phyloP scores from a whole-genome alignment of 129 eudicot genomes.

The Saposhnikovia divaricata region DNA sequence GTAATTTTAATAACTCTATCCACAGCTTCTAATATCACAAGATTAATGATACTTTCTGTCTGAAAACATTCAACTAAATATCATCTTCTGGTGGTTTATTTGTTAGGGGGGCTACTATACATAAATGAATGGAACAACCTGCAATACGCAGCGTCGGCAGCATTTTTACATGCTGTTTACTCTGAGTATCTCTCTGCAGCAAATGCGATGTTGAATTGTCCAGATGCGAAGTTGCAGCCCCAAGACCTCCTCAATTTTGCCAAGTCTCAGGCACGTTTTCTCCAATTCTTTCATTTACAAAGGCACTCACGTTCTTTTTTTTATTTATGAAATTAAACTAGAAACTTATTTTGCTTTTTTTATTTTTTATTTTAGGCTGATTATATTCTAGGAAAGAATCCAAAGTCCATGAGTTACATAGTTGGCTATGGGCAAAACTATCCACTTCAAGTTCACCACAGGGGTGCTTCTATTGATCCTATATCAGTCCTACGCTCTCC shows the following conservation, averaged over 20 bases:
- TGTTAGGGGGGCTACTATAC: slow-evolving; percentile 63
- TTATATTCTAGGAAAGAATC: slow-evolving; percentile 87
- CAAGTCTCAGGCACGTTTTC: slow-evolving; percentile 56
- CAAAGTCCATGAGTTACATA: slow-evolving; percentile 74
- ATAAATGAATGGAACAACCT: slow-evolving; percentile 82
- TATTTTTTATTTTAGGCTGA: slow-evolving; percentile 50
- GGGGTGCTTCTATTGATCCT: slow-evolving; percentile 80
- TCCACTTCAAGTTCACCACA: slow-evolving; percentile 79
- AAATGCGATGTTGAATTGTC: slow-evolving; percentile 44
- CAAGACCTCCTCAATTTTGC: slow-evolving; percentile 71
- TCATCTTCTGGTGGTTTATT: background rate
- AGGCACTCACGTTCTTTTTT: background rate
- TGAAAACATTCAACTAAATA: background rate
- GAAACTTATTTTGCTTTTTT: background rate
- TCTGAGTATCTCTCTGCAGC: slow-evolving; percentile 68
- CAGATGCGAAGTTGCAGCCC: slow-evolving; percentile 58
- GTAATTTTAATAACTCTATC: slow-evolving; percentile 18
- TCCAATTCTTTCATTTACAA: background rate
- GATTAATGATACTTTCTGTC: background rate
- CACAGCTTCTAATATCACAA: background rate
- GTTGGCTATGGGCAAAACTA: slow-evolving; percentile 75
- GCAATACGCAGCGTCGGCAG: slow-evolving; percentile 82
- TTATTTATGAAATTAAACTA: background rate
- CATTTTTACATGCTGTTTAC: slow-evolving; percentile 72
- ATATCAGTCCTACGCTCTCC: slow-evolving; percentile 27